These are phyloP conservation scores for Chaetoscypha palmicola DNA, from an alignment of 2,329 filamentous ascomycete species.

Conservation along the genomic window DNA sequence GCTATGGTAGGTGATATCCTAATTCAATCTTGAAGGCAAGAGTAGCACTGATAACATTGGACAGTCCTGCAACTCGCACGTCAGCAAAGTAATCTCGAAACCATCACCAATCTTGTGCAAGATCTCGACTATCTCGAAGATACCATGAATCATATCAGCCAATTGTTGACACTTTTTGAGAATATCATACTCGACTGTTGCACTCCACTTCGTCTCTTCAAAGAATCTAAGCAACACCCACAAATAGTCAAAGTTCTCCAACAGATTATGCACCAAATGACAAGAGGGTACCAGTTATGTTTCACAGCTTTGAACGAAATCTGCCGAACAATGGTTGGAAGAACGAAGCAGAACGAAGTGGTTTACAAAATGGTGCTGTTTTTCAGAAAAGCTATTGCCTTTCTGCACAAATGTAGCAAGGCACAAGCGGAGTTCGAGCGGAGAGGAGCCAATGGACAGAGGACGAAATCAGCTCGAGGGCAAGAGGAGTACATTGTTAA, in stretches of 20 bases:
- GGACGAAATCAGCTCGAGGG: conserved; percentile 6
- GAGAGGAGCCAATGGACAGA: neutral
- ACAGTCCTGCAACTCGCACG: conserved; percentile 14
- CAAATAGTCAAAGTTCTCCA: conserved; percentile 13
- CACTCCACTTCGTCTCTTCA: conserved; percentile 12
- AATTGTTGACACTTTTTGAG: conserved; percentile 16
- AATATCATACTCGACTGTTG: conserved; percentile 15
- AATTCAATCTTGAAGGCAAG: too few relatives aligned
- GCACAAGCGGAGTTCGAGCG: conserved; percentile 11
- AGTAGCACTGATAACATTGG: too few relatives aligned
- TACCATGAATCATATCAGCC: conserved; percentile 4
- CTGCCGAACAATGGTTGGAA: conserved; percentile 20
- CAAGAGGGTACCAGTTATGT: conserved; percentile 15
- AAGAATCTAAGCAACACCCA: conserved; percentile 6
- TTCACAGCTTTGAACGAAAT: conserved; percentile 20
- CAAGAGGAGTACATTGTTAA: conserved; percentile 19
- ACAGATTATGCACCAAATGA: conserved; percentile 18
- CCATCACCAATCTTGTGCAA: conserved; percentile 1
- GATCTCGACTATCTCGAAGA: conserved; percentile 18
- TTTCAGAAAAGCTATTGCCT: conserved; percentile 13
- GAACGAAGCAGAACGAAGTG: conserved; percentile 13
- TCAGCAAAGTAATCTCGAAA: conserved; percentile 11
- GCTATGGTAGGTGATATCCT: conserved; percentile 9
- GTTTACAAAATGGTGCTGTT: conserved; percentile 21
- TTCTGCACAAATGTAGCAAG: conserved; percentile 12